Conservation (phyloP, 768 basidiomycete genomes). For the Collybia sp. region DNA sequence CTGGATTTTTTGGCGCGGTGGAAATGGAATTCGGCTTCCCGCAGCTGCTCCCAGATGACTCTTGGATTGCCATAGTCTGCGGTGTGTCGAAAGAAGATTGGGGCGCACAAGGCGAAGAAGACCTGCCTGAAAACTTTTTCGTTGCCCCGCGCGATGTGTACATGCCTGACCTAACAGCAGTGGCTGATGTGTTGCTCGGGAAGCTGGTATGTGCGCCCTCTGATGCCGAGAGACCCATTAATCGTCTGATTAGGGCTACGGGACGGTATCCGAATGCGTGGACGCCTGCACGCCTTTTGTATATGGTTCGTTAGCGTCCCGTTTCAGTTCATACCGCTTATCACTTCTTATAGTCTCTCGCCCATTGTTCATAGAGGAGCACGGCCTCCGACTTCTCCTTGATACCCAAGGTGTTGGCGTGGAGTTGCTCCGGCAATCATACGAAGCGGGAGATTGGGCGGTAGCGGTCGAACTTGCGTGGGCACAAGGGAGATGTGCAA, state of each 20-base stretch:
- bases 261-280: slow-evolving; percentile 76
- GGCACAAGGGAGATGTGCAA: slow-evolving; percentile 38
- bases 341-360: slow-evolving; percentile 49
- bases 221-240: too few species aligned
- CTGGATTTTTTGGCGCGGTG: slow-evolving; percentile 6
- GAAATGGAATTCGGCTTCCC: slow-evolving; percentile 22
- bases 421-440: slow-evolving; percentile 57
- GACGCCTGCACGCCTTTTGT: slow-evolving; percentile 76
- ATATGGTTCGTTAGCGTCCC: slow-evolving; percentile 45
- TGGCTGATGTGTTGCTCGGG: slow-evolving; percentile 71
- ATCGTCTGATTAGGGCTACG: slow-evolving; percentile 54
- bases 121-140: slow-evolving; percentile 66
- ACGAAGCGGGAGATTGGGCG: slow-evolving; percentile 76
- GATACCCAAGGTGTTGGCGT: slow-evolving; percentile 62
- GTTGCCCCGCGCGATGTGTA: slow-evolving; percentile 75
- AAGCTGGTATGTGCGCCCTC: slow-evolving; percentile 52
- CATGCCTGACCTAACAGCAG: slow-evolving; percentile 77
- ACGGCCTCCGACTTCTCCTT: slow-evolving; percentile 65
- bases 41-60: slow-evolving; percentile 55
- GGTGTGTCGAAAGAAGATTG: slow-evolving; percentile 62
- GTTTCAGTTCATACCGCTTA: neutral
- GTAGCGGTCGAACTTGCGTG: slow-evolving; percentile 54
- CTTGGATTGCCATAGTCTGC: slow-evolving; percentile 80
- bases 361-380: slow-evolving; percentile 78
- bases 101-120: slow-evolving; percentile 27